These are phyloP conservation scores for Mycena alexandri DNA, from an alignment of 768 basidiomycete genomes.

Conservation along the genomic window DNA sequence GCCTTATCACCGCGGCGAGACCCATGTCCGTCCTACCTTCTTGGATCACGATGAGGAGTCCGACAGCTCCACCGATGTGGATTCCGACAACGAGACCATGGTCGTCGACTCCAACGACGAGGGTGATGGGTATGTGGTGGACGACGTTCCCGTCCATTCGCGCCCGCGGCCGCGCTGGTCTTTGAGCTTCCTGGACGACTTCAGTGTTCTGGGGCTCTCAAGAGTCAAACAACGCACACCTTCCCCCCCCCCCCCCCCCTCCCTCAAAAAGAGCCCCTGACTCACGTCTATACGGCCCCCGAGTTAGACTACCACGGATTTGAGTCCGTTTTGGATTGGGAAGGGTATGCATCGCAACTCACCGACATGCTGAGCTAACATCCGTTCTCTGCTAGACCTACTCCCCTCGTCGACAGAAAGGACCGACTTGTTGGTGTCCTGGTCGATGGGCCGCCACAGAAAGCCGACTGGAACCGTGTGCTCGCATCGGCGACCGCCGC, in stretches of 20 bases:
- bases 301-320: neutral
- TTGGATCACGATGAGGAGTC: neutral
- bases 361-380: no score
- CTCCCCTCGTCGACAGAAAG: neutral
- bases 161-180: neutral
- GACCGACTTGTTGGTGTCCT: neutral
- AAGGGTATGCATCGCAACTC: neutral
- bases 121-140: neutral
- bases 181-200: neutral
- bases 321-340: neutral
- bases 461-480: neutral
- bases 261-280: neutral
- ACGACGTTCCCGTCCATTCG: neutral
- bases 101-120: neutral
- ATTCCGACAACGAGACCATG: neutral
- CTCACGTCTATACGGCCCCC: neutral
- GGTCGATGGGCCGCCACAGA: neutral
- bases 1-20: constrained; percentile 5
- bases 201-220: neutral
- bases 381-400: no score
- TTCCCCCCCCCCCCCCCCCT: neutral
- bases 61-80: neutral
- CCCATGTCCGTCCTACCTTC: neutral
- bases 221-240: neutral
- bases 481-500: neutral